These are phyloP conservation scores for Aureobasidium sp. DNA, from an alignment of 2,329 filamentous ascomycete species.

Conservation along the genomic window DNA sequence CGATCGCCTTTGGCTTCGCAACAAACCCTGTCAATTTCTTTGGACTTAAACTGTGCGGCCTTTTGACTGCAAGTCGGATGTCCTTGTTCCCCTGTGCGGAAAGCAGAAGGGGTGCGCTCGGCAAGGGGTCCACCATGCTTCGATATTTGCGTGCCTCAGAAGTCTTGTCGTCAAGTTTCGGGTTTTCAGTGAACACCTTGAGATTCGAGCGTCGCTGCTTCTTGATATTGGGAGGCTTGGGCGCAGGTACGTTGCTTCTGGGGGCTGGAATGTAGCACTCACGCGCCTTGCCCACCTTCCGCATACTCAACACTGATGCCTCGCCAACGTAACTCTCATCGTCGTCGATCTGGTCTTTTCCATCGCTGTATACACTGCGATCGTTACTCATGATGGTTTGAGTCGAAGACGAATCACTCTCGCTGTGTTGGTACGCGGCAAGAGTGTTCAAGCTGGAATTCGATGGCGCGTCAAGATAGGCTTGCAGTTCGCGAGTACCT, in stretches of 20 bases:
- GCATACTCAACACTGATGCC: not conserved
- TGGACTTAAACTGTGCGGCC: not conserved
- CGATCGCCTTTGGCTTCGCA: not conserved
- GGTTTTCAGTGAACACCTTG: not conserved
- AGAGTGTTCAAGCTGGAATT: not conserved
- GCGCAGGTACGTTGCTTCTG: not conserved
- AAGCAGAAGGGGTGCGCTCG: not conserved
- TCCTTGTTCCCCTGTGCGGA: not conserved
- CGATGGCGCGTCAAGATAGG: not conserved
- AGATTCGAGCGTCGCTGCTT: not conserved
- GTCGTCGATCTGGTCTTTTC: not conserved
- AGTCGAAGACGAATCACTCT: not conserved
- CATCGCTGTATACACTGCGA: not conserved
- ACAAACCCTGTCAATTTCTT: not conserved
- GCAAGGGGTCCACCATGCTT: not conserved
- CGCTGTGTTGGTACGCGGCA: not conserved
- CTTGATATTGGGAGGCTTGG: not conserved
- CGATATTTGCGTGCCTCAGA: not conserved
- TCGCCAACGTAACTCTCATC: not conserved
- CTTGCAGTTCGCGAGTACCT: slow-evolving; percentile 2
- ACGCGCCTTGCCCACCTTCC: slow-evolving; percentile 2
- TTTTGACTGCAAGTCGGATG: not conserved
- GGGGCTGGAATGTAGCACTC: not conserved
- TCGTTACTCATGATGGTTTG: not conserved
- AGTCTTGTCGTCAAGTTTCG: not conserved